These are phyloP conservation scores for Ascomycota sp. DNA, from an alignment of 2,329 filamentous ascomycete species.

Conservation along the genomic window DNA sequence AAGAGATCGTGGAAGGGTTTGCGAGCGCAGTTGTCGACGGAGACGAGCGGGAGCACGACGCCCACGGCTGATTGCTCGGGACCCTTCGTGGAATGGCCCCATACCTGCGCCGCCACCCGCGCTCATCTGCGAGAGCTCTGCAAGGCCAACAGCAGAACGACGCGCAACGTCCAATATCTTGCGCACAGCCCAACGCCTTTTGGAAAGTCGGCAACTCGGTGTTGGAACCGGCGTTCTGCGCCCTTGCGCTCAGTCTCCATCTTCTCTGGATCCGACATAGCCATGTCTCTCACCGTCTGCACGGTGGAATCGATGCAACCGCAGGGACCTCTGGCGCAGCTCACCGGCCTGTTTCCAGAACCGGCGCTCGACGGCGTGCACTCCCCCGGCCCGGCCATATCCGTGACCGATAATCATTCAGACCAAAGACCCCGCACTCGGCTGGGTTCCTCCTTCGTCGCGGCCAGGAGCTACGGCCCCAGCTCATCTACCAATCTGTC, in stretches of 20 bases:
- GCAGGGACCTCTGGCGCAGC: slow-evolving; percentile 37
- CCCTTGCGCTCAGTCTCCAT: slow-evolving; percentile 24
- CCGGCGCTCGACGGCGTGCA: slow-evolving; percentile 3
- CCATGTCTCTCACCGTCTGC: slow-evolving; percentile 39
- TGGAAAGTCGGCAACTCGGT: slow-evolving; percentile 25
- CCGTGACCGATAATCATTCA: slow-evolving; percentile 1
- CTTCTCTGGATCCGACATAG: slow-evolving; percentile 42
- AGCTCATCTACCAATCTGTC: slow-evolving; percentile 32
- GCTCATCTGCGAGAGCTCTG: slow-evolving; percentile 43
- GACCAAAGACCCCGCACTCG: slow-evolving; percentile 9
- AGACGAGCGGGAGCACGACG: slow-evolving; percentile 30
- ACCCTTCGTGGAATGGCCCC: slow-evolving; percentile 40
- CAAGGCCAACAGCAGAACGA: slow-evolving; percentile 28
- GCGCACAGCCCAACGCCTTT: slow-evolving; percentile 36
- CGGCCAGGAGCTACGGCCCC: slow-evolving; percentile 39
- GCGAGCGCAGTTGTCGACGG: slow-evolving; percentile 16
- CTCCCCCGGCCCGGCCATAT: background rate
- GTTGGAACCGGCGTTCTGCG: slow-evolving; percentile 26
- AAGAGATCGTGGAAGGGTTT: slow-evolving; percentile 47
- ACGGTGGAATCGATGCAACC: slow-evolving; percentile 46
- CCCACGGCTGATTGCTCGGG: slow-evolving; percentile 27
- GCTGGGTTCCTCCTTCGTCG: slow-evolving; percentile 33
- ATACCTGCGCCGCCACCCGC: slow-evolving; percentile 41
- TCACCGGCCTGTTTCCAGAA: slow-evolving; percentile 23
- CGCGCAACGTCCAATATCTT: slow-evolving; percentile 23